phyloP scores from a whole-genome alignment of 176 grass and related monocot genomes.

The Eragrostis curvula region DNA sequence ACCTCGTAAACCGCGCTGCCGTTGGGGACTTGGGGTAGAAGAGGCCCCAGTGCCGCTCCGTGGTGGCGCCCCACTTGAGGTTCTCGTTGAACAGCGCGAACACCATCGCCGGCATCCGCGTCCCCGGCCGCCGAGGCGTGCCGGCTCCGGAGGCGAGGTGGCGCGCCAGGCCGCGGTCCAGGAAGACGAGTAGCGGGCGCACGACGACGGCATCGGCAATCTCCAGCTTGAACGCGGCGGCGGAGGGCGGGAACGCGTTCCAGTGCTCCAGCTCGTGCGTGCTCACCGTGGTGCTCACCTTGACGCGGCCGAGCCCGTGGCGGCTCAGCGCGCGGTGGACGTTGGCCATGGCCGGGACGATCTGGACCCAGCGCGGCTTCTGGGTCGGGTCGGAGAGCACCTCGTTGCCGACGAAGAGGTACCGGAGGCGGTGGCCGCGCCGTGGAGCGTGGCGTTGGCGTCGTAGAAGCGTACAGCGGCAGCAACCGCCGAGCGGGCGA shows the following conservation, averaged over 20 bases:
- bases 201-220: constrained; percentile 48
- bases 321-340: constrained; percentile 41
- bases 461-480: constrained; percentile 74
- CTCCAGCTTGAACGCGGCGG: constrained; percentile 54
- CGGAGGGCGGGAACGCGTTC: constrained; percentile 62
- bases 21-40: constrained; percentile 78
- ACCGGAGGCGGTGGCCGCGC: constrained; percentile 46
- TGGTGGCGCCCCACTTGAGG: constrained; percentile 53
- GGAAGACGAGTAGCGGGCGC: constrained; percentile 57
- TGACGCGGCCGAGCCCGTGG: constrained; percentile 40
- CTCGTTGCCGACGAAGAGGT: constrained; percentile 76
- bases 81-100: constrained; percentile 96
- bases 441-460: constrained; percentile 61
- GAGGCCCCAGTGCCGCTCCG: constrained; percentile 71
- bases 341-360: constrained; percentile 71
- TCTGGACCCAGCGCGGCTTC: constrained; percentile 43
- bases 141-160: constrained; percentile 45
- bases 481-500: no score
- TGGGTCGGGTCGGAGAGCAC: constrained; percentile 59
- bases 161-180: constrained; percentile 51
- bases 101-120: constrained; percentile 51
- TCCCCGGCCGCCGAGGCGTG: constrained; percentile 54
- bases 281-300: constrained; percentile 59
- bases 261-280: constrained; percentile 52
- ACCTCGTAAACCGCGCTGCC: constrained; percentile 57